Conservation (phyloP, 805 yeast genomes). For the Candida sonorensis region DNA sequence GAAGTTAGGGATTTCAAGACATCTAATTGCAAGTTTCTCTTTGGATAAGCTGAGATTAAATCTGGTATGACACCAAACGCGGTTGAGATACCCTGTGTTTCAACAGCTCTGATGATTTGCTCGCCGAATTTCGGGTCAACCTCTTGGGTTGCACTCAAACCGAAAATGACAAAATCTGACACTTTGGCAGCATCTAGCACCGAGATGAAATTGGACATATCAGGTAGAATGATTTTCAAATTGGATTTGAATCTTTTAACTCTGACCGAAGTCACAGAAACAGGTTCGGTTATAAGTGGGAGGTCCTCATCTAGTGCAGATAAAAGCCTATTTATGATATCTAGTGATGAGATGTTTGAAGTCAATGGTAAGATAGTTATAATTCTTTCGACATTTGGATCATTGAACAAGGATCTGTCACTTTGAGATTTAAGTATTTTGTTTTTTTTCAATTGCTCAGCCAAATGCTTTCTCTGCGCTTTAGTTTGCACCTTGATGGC, state of each 20-base stretch:
- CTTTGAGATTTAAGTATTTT: constrained; percentile 58
- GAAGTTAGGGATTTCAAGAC: constrained; percentile 57
- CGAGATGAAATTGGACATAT: constrained; percentile 55
- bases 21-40: constrained; percentile 71
- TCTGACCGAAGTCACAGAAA: constrained; percentile 46
- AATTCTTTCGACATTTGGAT: constrained; percentile 72
- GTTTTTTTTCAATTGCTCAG: constrained; percentile 68
- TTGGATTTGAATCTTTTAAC: constrained; percentile 68
- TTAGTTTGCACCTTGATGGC: constrained; percentile 34
- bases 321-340: constrained; percentile 47
- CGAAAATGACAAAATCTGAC: constrained; percentile 85
- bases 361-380: constrained; percentile 78
- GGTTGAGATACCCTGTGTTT: constrained; percentile 86
- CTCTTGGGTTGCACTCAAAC: constrained; percentile 81
- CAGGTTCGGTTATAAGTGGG: constrained; percentile 28
- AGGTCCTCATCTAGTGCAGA: constrained; percentile 30
- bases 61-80: constrained; percentile 76
- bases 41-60: constrained; percentile 57
- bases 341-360: constrained; percentile 52
- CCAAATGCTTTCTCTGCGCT: constrained; percentile 67
- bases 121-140: constrained; percentile 79
- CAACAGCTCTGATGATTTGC: constrained; percentile 79
- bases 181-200: constrained; percentile 82
- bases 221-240: constrained; percentile 69
- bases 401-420: constrained; percentile 58